Evolutionary conservation across 495 filamentous ascomycete genomes (phyloP), one percentile per base, ranked within the genome.

Genomic region (Aspergillus indologenus): DNA sequence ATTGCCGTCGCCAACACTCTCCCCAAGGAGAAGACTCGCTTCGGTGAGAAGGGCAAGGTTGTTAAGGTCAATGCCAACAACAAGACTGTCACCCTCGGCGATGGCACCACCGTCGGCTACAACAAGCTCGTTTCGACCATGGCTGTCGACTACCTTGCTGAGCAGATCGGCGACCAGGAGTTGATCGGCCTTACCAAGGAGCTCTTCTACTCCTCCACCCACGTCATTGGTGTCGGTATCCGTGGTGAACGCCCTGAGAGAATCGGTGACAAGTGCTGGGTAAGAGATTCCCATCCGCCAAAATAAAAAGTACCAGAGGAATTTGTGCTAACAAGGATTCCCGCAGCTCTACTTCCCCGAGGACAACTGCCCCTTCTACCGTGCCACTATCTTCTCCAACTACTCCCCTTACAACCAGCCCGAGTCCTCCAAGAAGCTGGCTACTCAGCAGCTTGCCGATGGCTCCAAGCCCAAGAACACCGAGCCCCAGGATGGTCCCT

Each of bases 361-460:
- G 73, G 87, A 96, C 75, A 86, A 99, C 85, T 96, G 92, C 83
- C 92, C 91, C 71, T 99, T 99, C 86, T 99, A 99, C 83, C 91
- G 94, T 67, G 94, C 94, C 69, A 99, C 94, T 61, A 98, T 99
- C 79, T 99, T 99, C 86, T 98, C 94, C 77, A 99, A 99, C 86
- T 99, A 99, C 83, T 98, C 95, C 18, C 94, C 93, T 58, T 84
- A 96, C 85, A 99, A 99, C 81, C 94, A 98, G 78, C 94, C 94
- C 19, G 78, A 86, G 54, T 79, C 83, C 46, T 86, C 85, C 57
- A 87, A 83, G 68, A 94, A 95, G 81, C 88, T 99, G 43, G 84
- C 91, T 46, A 98, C 94, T 15, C 77, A 89, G 57, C 88, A 91
- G 68, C 83, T 90, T 29, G 94, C 91, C 23, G 80, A 96, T 61